phyloP scores from a whole-genome alignment of 345 rosid genomes.

The Ricinus communis region DNA sequence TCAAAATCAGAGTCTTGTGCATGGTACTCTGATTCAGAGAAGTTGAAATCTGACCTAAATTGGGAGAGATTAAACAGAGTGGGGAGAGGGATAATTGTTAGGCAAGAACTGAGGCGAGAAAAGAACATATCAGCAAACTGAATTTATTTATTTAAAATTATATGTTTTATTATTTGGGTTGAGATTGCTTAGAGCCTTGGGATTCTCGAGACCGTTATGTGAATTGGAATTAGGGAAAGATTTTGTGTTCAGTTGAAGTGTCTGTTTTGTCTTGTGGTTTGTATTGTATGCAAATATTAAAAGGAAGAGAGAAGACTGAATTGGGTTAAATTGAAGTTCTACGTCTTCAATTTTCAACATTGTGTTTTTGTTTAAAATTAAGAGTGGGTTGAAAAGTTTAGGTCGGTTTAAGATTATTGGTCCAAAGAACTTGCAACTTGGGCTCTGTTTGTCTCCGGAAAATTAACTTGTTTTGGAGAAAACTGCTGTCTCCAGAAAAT shows the following conservation, averaged over 20 bases:
- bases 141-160: neutral
- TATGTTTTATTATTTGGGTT: slow-evolving; percentile 15
- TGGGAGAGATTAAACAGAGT: slow-evolving; percentile 19
- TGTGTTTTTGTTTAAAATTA: neutral
- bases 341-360: neutral
- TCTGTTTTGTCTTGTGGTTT: slow-evolving; percentile 21
- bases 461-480: too few relatives aligned
- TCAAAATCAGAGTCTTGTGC: slow-evolving; percentile 26
- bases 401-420: neutral
- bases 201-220: slow-evolving; percentile 52
- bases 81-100: slow-evolving; percentile 10
- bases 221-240: slow-evolving; percentile 18
- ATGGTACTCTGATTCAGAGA: slow-evolving; percentile 32
- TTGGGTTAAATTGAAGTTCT: slow-evolving; percentile 6
- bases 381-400: neutral
- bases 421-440: too few relatives aligned
- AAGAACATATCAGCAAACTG: slow-evolving; percentile 65
- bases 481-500: too few relatives aligned
- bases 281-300: neutral
- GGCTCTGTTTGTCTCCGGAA: too few relatives aligned
- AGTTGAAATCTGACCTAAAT: slow-evolving; percentile 59
- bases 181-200: slow-evolving; percentile 59
- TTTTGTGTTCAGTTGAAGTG: slow-evolving; percentile 33
- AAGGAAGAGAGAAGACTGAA: neutral
- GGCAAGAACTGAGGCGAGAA: slow-evolving; percentile 37